A percentile compares a stretch with the other conserved stretches of the same genome.
Evolutionary conservation across 257 asterid genomes (phyloP).

Genomic region (Solanum sejunctum): DNA sequence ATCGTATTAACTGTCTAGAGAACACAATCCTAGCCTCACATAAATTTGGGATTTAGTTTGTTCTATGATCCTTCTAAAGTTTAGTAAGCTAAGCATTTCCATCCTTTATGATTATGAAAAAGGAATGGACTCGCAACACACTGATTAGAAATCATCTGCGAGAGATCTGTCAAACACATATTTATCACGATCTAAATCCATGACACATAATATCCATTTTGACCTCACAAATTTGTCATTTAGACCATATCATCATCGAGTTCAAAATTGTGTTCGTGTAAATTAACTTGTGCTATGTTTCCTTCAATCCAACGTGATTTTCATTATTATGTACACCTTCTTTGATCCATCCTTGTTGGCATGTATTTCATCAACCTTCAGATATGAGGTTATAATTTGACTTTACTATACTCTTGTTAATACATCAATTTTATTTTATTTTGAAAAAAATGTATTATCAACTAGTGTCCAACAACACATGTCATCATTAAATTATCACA

Average conservation of each 20-base stretch:
- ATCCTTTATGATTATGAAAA: too few species aligned
- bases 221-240: not conserved
- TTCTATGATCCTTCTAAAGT: accelerated
- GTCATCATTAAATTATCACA: not conserved
- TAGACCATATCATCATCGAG: not conserved
- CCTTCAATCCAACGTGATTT: not conserved
- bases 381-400: not conserved
- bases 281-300: not conserved
- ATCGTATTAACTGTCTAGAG: too few species aligned
- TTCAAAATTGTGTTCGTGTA: not conserved
- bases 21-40: too few species aligned
- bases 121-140: too few species aligned
- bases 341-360: not conserved
- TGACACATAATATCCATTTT: not conserved
- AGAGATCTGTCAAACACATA: not conserved
- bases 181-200: not conserved
- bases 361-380: not conserved
- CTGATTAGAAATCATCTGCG: too few species aligned
- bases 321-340: not conserved
- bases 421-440: not conserved
- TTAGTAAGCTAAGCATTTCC: too few species aligned
- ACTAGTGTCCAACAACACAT: not conserved
- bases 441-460: not conserved
- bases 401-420: not conserved
- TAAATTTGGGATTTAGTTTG: too few species aligned